A percentile compares a stretch with the other conserved stretches of the same genome.
phyloP scores from a whole-genome alignment of 23 red algal genomes.

The Agarophyton chilense region DNA sequence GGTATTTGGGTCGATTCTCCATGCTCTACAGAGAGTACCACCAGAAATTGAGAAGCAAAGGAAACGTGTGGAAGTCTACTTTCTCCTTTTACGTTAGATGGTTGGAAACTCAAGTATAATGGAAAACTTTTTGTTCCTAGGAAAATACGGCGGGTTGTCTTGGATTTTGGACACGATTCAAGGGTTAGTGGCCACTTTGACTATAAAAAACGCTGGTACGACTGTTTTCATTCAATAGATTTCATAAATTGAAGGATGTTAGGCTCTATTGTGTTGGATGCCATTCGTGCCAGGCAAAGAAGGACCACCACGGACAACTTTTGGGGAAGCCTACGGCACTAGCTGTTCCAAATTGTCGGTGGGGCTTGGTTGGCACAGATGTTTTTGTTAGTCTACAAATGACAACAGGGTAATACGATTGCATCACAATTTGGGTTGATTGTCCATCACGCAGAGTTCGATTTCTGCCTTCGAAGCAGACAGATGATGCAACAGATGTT shows the following conservation, averaged over 20 bases:
- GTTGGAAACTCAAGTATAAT: background rate
- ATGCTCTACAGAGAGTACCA: background rate
- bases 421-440: constrained; percentile 21
- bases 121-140: constrained; percentile 6
- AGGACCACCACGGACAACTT: background rate
- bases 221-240: background rate
- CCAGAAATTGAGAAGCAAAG: background rate
- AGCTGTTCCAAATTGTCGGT: background rate
- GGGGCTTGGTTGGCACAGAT: constrained; percentile 13
- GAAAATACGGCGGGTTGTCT: background rate
- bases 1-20: background rate
- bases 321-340: constrained; percentile 10
- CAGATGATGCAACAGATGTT: constrained; percentile 9
- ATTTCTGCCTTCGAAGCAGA: background rate
- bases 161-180: constrained; percentile 25
- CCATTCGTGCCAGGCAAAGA: background rate
- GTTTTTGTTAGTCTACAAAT: background rate
- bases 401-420: constrained; percentile 9
- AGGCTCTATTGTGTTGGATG: background rate
- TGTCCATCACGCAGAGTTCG: background rate
- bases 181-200: constrained; percentile 27
- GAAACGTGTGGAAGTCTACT: background rate
- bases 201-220: constrained; percentile 7
- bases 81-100: background rate
- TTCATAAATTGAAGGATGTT: constrained; percentile 6